Evolutionary conservation across 78 protist species (phyloP).

Genomic region (Speleostelium caveatum): DNA sequence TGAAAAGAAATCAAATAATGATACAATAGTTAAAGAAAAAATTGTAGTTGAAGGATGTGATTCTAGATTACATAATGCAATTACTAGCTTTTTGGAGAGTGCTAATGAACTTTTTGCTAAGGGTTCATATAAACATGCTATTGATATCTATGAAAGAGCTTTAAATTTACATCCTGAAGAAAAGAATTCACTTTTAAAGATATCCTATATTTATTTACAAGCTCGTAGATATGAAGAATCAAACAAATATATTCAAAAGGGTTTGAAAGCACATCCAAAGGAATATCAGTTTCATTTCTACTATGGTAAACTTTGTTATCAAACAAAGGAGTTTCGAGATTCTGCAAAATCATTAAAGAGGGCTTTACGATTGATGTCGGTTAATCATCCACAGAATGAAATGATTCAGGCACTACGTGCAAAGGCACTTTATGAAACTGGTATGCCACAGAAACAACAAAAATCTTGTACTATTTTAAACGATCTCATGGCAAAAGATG

Average conservation of each 20-base stretch:
- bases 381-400: conserved; percentile 1
- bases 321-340: conserved; percentile 15
- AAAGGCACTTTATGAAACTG: conserved; percentile 23
- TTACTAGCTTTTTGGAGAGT: conserved; percentile 18
- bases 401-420: conserved; percentile 31
- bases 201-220: conserved; percentile 37
- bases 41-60: conserved; percentile 27
- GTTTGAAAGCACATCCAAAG: conserved; percentile 18
- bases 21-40: not conserved
- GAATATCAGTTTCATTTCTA: conserved; percentile 15
- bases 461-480: conserved; percentile 29
- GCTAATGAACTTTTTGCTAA: conserved; percentile 22
- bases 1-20: not conserved
- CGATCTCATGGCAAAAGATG: conserved; percentile 4
- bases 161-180: conserved; percentile 38
- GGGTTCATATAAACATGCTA: conserved; percentile 23
- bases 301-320: not conserved
- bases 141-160: conserved; percentile 1
- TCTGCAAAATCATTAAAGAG: conserved; percentile 23
- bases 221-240: conserved; percentile 43
- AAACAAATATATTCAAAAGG: conserved; percentile 10
- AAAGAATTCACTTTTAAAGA: conserved; percentile 8
- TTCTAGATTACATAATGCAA: conserved; percentile 3
- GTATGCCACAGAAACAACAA: conserved; percentile 11
- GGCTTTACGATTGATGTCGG: not conserved